Percentiles rank a stretch among this genome's conserved stretches.
These are phyloP conservation scores for Fabrea salina DNA, from an alignment of 169 alveolate species.

Conservation along the genomic window DNA sequence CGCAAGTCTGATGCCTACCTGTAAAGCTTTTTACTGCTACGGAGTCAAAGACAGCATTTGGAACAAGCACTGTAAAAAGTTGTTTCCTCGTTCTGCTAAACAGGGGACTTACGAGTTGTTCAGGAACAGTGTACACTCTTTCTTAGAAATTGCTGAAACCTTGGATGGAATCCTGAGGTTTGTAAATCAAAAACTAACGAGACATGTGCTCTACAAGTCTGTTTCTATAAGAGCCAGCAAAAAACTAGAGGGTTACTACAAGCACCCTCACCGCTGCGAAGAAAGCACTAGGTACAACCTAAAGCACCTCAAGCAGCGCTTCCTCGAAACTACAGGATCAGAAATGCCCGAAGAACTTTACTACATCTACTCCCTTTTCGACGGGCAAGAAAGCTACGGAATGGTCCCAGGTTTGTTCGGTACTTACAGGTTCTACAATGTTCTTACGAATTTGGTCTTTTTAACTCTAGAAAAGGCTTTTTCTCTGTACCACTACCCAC, in stretches of 20 bases:
- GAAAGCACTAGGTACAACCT: not conserved
- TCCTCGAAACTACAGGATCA: not conserved
- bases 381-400: not conserved
- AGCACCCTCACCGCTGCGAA: not conserved
- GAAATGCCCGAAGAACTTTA: not conserved
- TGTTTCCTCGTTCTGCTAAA: not conserved
- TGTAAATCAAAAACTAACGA: not conserved
- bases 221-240: not conserved
- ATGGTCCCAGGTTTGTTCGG: constrained; percentile 10
- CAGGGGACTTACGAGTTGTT: not conserved
- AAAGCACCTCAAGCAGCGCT: not conserved
- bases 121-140: not conserved
- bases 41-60: not conserved
- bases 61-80: not conserved
- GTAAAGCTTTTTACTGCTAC: not conserved
- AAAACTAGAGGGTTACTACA: not conserved
- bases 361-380: not conserved
- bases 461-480: not conserved
- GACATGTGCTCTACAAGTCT: not conserved
- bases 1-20: not conserved
- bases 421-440: not conserved
- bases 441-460: not conserved
- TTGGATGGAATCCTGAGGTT: not conserved
- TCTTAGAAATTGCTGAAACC: not conserved
- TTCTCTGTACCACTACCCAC: not conserved